phyloP scores from a whole-genome alignment of 768 basidiomycete genomes.

The Tubosaeta brunneosetosa region DNA sequence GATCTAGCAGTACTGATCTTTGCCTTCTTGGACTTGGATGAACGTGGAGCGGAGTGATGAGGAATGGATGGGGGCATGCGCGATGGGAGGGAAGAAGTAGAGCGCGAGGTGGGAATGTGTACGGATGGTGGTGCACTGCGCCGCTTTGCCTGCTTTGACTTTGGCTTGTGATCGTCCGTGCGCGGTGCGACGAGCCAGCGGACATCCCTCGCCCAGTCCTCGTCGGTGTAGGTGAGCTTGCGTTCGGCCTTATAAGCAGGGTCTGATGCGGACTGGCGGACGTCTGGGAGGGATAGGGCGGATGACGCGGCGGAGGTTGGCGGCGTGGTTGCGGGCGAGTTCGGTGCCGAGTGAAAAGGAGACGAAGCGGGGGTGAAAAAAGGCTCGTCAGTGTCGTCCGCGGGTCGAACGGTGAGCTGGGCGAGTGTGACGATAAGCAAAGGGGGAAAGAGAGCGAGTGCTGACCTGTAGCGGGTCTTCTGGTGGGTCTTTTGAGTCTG shows the following conservation, averaged over 20 bases:
- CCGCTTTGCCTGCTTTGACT: constrained; percentile 18
- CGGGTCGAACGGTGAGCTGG: constrained; percentile 15
- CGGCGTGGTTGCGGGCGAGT: constrained; percentile 22
- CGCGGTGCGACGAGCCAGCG: constrained; percentile 52
- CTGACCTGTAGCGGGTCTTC: constrained; percentile 20
- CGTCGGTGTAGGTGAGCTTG: constrained; percentile 42
- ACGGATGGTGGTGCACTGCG: constrained; percentile 15
- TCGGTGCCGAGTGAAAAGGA: constrained; percentile 14
- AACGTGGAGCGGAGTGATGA: constrained; percentile 15
- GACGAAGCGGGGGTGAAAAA: constrained; percentile 45
- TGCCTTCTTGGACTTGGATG: constrained; percentile 28
- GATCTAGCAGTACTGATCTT: constrained; percentile 37
- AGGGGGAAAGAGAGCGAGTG: background rate
- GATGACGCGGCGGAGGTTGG: constrained; percentile 29
- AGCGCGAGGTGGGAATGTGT: constrained; percentile 15
- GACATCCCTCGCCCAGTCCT: constrained; percentile 67
- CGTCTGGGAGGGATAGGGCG: constrained; percentile 27
- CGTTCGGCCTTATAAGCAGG: constrained; percentile 16
- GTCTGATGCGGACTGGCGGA: constrained; percentile 34
- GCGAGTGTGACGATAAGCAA: constrained; percentile 3
- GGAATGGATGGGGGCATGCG: constrained; percentile 9
- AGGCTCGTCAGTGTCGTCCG: constrained; percentile 35
- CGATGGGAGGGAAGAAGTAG: constrained; percentile 19
- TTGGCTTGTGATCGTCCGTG: constrained; percentile 12
- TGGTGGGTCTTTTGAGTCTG: constrained; percentile 7